Evolutionary conservation across 1,284 basidiomycete genomes (phyloP), one percentile per base, ranked within the genome.

Genomic region (Ustilago vetiveriae): DNA sequence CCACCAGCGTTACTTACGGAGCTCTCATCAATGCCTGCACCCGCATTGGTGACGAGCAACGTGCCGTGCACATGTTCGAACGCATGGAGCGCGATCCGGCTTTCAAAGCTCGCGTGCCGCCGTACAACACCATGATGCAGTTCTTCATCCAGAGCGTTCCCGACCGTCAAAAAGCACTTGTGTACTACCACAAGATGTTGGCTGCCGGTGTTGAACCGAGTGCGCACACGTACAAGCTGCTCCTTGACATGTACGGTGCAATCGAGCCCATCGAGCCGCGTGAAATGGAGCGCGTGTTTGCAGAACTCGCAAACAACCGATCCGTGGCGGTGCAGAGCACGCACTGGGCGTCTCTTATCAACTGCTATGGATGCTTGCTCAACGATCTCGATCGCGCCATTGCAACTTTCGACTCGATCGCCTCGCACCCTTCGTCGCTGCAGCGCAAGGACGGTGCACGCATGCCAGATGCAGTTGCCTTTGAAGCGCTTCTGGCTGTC

Each of bases 121-220:
- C 95, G 6, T 92, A 88, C 85, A 98, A 97, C 84, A 97, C 92
- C 33, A 97, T 99, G 94, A 97, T 98, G 87, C 96, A 98, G 83
- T 87, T 95, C 80, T 96, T 92, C 84, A 90, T 91, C 43, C 89
- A 90, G 64, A 95, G 90, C 22, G 90, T 91, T 77, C 94, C 93
- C 2, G 89, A 93, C 74, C 88, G 94, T 46, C 87, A 73, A 16
- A 71, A 75, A 50, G 80, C 77, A 30, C 53, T 79, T 38, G 84
- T 87, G 72, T 98, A 91, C 83, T 92, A 91, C 82, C 81, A 90
- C 50, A 86, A 88, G 75, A 87, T 98, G 83, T 82, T 85, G 30
- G 81, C 83, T 14, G 88, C 87, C 6, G 83, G 86, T 1, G 89
- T 98, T 33, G 75, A 55, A n/a, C 80, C 79, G 3, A 80, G 74